Evolutionary conservation across 2,329 filamentous ascomycete species (phyloP).

Genomic region (Didymella pomorum): DNA sequence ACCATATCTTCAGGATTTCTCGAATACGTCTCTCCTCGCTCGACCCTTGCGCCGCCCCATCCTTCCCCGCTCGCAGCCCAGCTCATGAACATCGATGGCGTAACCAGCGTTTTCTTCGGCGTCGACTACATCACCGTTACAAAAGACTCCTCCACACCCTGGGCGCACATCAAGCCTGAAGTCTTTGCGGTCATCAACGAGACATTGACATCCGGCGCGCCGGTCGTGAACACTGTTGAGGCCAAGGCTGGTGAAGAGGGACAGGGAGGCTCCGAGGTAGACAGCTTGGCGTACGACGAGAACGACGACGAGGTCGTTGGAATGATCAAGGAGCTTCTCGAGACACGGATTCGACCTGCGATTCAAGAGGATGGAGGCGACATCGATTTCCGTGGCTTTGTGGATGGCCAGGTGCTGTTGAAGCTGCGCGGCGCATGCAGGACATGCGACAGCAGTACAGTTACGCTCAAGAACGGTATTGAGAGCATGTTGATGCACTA

Average conservation of each 20-base stretch:
- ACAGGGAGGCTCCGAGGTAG: slow-evolving; percentile 62
- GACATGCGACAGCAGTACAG: slow-evolving; percentile 95
- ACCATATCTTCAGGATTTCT: slow-evolving; percentile 78
- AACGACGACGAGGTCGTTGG: slow-evolving; percentile 93
- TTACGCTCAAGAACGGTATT: slow-evolving; percentile 96
- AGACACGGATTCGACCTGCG: slow-evolving; percentile 91
- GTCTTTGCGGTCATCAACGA: slow-evolving; percentile 96
- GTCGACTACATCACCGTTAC: slow-evolving; percentile 96
- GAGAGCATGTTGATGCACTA: slow-evolving; percentile 94
- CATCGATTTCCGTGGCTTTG: slow-evolving; percentile 92
- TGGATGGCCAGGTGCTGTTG: slow-evolving; percentile 81
- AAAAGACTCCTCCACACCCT: slow-evolving; percentile 85
- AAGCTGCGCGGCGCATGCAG: slow-evolving; percentile 93
- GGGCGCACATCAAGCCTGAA: slow-evolving; percentile 95
- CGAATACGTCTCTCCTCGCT: slow-evolving; percentile 89
- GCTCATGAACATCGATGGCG: slow-evolving; percentile 91
- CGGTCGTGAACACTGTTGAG: slow-evolving; percentile 76
- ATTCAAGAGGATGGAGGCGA: slow-evolving; percentile 98
- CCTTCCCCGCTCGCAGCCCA: slow-evolving; percentile 90
- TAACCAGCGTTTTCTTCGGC: slow-evolving; percentile 95
- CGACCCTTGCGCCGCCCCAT: slow-evolving; percentile 86
- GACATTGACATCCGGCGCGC: slow-evolving; percentile 82
- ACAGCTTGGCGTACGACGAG: slow-evolving; percentile 83
- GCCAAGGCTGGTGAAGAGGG: slow-evolving; percentile 62
- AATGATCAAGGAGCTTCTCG: slow-evolving; percentile 98